Evolutionary conservation across 352 stramenopile species (phyloP), one percentile per base, ranked within the genome.

Genomic region (Globisporangium spiculum): DNA sequence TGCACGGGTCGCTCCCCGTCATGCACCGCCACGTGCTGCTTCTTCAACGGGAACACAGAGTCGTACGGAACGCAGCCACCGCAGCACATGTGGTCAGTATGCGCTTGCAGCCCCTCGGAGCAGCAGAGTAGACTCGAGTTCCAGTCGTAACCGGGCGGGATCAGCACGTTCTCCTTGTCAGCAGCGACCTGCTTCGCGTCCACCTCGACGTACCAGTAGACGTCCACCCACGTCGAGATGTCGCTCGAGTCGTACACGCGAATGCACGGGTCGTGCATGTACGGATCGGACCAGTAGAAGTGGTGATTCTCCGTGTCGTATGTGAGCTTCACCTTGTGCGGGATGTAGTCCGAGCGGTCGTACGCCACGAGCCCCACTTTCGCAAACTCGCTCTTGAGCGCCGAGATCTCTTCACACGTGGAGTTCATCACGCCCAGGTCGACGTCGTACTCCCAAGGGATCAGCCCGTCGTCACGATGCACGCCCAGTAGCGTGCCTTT

Each of bases 261-360:
- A 52, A 93, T 88, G 60, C 85, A 93, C 27, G 85, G 85, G 63
- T 91, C 85, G 60, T 93, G 81, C 62, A 93, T 78, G 58, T 79
- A 76, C 30, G 81, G 75, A 60, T 93, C 85, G 8, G 85, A 93
- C 81, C 80, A 91, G 75, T 93, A 93, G 50, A 93, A 89, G 48
- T 86, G 66, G 73, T 88, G 80, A 72, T 91, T 91, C 79, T 93
- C 85, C 26, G 83, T 93, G 70, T 93, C 85, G 66, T 91, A 93
- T 65, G 85, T 93, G 66, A 93, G 78, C 71, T 93, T 91, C 55
- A 90, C 83, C 65, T 93, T 91, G 74, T 93, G 85, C 30, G 85
- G 72, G 67, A 91, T 91, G 65, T 89, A 78, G 69, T 93, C 85
- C 18, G 77, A 67, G 34, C 85, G 83, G 62, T 91, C 83, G 64